phyloP scores from a whole-genome alignment of 805 yeast genomes.

The Candida qinlingensis region DNA sequence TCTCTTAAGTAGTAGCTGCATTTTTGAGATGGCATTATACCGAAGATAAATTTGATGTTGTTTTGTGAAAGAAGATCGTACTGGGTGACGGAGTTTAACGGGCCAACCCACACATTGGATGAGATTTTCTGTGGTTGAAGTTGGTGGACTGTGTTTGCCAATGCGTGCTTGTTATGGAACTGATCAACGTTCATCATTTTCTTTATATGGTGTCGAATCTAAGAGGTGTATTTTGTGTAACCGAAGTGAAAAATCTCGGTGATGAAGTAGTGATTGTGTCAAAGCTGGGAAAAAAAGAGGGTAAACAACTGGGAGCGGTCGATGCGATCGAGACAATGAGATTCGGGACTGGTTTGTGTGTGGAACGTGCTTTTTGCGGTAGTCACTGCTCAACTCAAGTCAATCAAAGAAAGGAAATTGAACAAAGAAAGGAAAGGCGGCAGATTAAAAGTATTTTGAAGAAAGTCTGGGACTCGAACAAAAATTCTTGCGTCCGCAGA shows the following conservation, averaged over 20 bases:
- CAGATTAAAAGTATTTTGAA: too few species aligned
- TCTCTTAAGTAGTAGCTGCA: slow-evolving; percentile 27
- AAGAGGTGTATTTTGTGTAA: not conserved
- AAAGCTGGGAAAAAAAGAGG: not conserved
- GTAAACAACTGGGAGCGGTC: not conserved
- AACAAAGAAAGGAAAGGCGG: too few species aligned
- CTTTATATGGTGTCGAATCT: not conserved
- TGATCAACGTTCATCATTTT: slow-evolving; percentile 11
- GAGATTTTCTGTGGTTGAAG: slow-evolving; percentile 37
- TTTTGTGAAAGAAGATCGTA: slow-evolving; percentile 30
- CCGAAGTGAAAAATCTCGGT: not conserved
- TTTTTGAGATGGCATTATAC: slow-evolving; percentile 30
- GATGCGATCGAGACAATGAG: not conserved
- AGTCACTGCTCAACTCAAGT: too few species aligned
- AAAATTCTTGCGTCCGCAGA: too few species aligned
- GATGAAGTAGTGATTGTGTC: not conserved
- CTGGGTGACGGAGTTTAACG: slow-evolving; percentile 37
- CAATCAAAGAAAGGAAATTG: not conserved
- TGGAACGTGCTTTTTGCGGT: too few species aligned
- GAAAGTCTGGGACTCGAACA: not conserved
- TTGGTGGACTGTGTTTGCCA: slow-evolving; percentile 24
- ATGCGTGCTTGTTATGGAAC: slow-evolving; percentile 22
- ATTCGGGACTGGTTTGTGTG: too few species aligned
- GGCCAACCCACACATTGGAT: slow-evolving; percentile 41
- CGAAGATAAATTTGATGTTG: slow-evolving; percentile 35